Evolutionary conservation across 2,329 filamentous ascomycete genomes (phyloP), one percentile per base, ranked within the genome.

Genomic region (Trichoderma sp.): DNA sequence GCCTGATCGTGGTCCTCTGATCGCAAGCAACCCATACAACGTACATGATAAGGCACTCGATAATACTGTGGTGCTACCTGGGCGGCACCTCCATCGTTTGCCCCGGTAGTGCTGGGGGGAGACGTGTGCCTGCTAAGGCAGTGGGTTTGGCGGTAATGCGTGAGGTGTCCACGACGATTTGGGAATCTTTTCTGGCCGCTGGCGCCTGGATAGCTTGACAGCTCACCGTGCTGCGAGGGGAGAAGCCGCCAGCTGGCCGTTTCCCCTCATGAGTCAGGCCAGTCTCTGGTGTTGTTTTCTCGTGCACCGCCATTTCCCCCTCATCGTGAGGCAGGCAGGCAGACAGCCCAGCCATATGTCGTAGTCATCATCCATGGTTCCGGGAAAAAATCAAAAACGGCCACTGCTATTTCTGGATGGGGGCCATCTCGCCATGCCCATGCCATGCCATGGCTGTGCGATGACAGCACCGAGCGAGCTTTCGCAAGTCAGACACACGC

Each of bases 231-330:
- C 36, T 47, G 51, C 53, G 53, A 67, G 64, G 64, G 64, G 39
- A 21, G n/a, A 60, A 5, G 15, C 63, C 53, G 65, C 53, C 53
- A 68, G 65, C 65, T 68, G 65, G 65, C 65, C 53, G 64, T 47
- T 68, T 60, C 65, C 65, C 65, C 65, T 68, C 65, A 68, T 58
- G 65, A 68, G 65, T 68, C 65, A 68, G 51, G 51, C 34, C 62
- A 32, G 26, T 60, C 28, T 28, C 3, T 21, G 21, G 26, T 28
- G 24, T 60, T 30, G 12, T 43, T 21, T 51, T 51, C 9, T 68
- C 34, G 56, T 39, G 65, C 65, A 68, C 65, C 65, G 65, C 65
- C 65, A 60, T 68, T 68, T 68, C 56, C 18, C 47, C 53, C n/a
- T 57, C 51, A 32, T 60, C 43, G 53, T 36, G 21, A 21, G 36